These are phyloP conservation scores for Posidonia oceanica DNA, from an alignment of 116 monocot genomes.

Conservation along the genomic window DNA sequence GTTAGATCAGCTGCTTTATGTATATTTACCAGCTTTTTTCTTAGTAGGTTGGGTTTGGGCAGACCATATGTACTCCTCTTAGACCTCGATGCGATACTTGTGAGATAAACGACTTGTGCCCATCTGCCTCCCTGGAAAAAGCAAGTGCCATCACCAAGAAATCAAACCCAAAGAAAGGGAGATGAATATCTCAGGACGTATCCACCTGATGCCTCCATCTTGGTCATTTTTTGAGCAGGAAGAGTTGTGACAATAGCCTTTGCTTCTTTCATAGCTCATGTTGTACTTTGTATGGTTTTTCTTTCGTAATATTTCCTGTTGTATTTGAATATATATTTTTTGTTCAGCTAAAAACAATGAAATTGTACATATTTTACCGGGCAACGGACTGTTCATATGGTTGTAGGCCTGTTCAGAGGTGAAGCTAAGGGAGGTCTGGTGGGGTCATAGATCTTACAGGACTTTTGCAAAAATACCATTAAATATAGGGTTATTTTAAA, in stretches of 20 bases:
- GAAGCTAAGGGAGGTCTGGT: too few relatives aligned
- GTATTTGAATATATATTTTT: too few relatives aligned
- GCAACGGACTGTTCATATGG: too few relatives aligned
- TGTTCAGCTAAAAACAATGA: too few relatives aligned
- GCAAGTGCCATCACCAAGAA: conserved; percentile 24
- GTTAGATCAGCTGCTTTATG: neutral
- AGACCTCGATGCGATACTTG: conserved; percentile 62
- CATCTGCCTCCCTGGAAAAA: conserved; percentile 73
- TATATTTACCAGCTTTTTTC: neutral
- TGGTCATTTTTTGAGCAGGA: neutral
- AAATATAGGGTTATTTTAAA: too few relatives aligned
- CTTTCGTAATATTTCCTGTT: too few relatives aligned
- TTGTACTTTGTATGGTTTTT: too few relatives aligned
- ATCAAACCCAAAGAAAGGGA: conserved; percentile 11
- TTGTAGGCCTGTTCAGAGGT: too few relatives aligned
- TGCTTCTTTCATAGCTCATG: neutral
- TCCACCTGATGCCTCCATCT: neutral
- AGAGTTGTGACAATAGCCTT: neutral
- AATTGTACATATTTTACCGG: too few relatives aligned
- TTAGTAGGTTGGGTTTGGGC: conserved; percentile 92
- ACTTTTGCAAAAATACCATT: too few relatives aligned
- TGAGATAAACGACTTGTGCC: conserved; percentile 46
- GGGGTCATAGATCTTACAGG: too few relatives aligned
- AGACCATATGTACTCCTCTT: conserved; percentile 80
- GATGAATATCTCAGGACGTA: neutral